Conservation (phyloP, 768 basidiomycete genomes). For the Daedalea quercina region DNA sequence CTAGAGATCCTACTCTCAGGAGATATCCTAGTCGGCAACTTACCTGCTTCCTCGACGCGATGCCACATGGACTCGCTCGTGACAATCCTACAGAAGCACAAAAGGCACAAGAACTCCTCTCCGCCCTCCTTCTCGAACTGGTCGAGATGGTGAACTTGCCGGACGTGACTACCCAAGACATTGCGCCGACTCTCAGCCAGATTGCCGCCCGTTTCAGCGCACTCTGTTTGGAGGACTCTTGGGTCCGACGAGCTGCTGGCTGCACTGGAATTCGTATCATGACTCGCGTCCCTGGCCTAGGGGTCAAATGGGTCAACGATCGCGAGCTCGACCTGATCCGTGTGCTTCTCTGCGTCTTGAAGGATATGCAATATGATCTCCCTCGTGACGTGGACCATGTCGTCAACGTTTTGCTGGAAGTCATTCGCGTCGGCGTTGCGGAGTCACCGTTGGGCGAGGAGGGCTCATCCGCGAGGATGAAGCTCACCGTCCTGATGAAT, state of each 20-base stretch:
- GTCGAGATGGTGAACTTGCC: constrained; percentile 45
- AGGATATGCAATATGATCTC: constrained; percentile 89
- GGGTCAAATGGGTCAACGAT: constrained; percentile 74
- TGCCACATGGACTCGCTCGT: constrained; percentile 70
- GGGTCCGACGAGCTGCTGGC: constrained; percentile 86
- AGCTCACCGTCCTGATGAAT: constrained; percentile 64
- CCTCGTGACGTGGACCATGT: constrained; percentile 79
- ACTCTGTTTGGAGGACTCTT: constrained; percentile 86
- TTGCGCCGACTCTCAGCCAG: constrained; percentile 68
- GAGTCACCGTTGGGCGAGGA: constrained; percentile 40
- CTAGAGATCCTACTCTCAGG: constrained; percentile 45
- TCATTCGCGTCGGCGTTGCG: constrained; percentile 55
- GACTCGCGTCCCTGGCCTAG: constrained; percentile 62
- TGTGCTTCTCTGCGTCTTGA: constrained; percentile 84
- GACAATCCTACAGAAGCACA: constrained; percentile 54
- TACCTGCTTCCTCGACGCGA: constrained; percentile 70
- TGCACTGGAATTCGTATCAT: constrained; percentile 82
- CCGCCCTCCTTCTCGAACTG: constrained; percentile 60
- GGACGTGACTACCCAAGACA: constrained; percentile 44
- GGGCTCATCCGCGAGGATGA: constrained; percentile 30
- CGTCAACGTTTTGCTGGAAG: constrained; percentile 62
- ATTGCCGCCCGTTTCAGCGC: constrained; percentile 78
- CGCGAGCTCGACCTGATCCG: constrained; percentile 88
- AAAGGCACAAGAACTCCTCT: constrained; percentile 54
- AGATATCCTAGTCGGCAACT: constrained; percentile 53